A percentile compares a stretch with the other conserved stretches of the same genome.
Conservation (phyloP, 2,329 filamentous ascomycete species). For the Fusarium sp. region DNA sequence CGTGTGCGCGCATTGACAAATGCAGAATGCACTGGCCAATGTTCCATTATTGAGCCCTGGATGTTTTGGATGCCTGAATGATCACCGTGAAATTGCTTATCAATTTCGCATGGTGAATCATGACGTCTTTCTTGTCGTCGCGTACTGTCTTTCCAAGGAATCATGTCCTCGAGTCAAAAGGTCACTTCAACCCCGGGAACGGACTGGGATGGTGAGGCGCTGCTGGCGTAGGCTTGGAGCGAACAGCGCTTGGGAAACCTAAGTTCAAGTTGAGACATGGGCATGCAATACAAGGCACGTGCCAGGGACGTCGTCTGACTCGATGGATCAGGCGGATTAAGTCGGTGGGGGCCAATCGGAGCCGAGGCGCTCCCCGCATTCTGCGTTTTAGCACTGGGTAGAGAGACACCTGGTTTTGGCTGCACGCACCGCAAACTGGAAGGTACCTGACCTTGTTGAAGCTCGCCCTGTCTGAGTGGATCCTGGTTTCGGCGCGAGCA, state of each 20-base stretch:
- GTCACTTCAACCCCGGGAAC: constrained; percentile 27
- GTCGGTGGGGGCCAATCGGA: constrained; percentile 44
- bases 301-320: constrained; percentile 48
- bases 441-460: constrained; percentile 38
- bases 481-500: constrained; percentile 16
- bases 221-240: constrained; percentile 29
- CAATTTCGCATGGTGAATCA: constrained; percentile 24
- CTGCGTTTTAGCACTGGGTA: constrained; percentile 34
- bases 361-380: constrained; percentile 44
- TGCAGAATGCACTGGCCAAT: constrained; percentile 14
- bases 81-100: constrained; percentile 3
- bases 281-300: constrained; percentile 41
- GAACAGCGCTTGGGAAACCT: constrained; percentile 21
- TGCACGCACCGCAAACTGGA: constrained; percentile 24
- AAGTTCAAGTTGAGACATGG: constrained; percentile 38
- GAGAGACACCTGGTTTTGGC: constrained; percentile 30
- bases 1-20: constrained; percentile 18
- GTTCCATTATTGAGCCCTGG: background rate
- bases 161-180: constrained; percentile 17
- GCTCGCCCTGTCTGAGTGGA: constrained; percentile 29
- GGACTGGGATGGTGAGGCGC: constrained; percentile 35
- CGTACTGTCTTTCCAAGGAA: constrained; percentile 34
- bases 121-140: constrained; percentile 23
- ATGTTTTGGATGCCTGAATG: constrained; percentile 8
- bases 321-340: constrained; percentile 46